Conservation (phyloP, 2,329 filamentous ascomycete genomes). For the Colletotrichum paranaense region DNA sequence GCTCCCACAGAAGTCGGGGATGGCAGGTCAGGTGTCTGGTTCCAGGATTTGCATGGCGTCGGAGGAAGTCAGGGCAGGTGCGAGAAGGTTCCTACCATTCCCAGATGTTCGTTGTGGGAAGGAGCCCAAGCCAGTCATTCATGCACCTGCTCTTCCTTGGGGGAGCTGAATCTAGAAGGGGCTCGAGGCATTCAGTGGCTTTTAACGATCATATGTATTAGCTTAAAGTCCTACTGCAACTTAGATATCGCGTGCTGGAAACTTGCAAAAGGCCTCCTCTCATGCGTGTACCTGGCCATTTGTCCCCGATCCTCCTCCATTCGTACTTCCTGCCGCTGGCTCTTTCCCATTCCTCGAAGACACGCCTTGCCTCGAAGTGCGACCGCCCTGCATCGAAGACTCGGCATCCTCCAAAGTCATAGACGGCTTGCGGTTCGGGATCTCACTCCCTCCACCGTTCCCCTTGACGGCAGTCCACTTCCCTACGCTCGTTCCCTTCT, state of each 20-base stretch:
- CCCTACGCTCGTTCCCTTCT: constrained; percentile 33
- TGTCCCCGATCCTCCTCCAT: constrained; percentile 12
- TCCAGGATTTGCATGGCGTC: neutral
- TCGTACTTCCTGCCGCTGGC: neutral
- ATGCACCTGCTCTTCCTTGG: neutral
- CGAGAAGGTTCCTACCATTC: neutral
- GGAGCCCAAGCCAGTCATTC: neutral
- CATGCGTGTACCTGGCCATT: constrained; percentile 19
- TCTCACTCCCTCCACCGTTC: constrained; percentile 10
- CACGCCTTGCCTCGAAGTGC: constrained; percentile 24
- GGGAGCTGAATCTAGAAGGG: neutral
- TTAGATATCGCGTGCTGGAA: neutral
- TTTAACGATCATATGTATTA: neutral
- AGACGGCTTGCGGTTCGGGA: constrained; percentile 10
- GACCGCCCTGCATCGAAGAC: constrained; percentile 27
- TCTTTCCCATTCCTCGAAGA: constrained; percentile 24
- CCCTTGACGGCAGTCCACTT: constrained; percentile 35
- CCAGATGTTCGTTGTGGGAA: neutral
- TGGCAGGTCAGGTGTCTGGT: neutral
- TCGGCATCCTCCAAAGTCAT: constrained; percentile 19
- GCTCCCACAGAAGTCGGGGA: neutral
- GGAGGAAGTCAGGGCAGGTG: neutral
- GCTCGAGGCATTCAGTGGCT: neutral
- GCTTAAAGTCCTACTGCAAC: neutral
- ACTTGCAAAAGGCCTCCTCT: neutral